Conservation (phyloP, 192 early-diverging fungal genomes). For the Coemansia sp. region DNA sequence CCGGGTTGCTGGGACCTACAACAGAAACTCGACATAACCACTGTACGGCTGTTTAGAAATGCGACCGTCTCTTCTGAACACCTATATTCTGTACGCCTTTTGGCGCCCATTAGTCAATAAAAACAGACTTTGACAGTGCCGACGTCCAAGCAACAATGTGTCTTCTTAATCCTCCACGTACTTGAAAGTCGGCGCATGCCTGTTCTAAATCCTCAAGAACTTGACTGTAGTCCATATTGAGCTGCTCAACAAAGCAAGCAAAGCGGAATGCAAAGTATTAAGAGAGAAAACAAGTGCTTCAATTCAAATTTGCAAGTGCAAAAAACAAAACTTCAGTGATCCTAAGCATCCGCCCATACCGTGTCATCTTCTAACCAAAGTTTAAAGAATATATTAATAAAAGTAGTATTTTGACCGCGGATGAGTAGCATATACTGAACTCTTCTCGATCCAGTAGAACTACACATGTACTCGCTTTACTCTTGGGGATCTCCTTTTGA, state of each 20-base stretch:
- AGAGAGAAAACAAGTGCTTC: slow-evolving; percentile 2
- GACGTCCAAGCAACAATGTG: background rate
- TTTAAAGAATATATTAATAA: background rate
- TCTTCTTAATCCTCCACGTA: slow-evolving; percentile 2
- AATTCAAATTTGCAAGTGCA: background rate
- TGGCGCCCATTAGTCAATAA: background rate
- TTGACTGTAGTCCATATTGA: slow-evolving; percentile 33
- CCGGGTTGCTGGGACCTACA: slow-evolving; percentile 40
- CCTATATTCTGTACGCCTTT: background rate
- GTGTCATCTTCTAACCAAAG: background rate
- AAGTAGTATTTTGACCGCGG: background rate
- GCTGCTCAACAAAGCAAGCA: slow-evolving; percentile 1
- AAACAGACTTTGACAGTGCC: background rate
- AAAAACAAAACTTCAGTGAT: background rate
- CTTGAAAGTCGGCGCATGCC: slow-evolving; percentile 51
- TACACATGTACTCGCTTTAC: slow-evolving; percentile 40
- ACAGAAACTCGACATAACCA: background rate
- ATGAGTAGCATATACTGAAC: background rate
- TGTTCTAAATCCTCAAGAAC: slow-evolving; percentile 40
- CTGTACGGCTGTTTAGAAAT: background rate
- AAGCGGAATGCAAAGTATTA: slow-evolving; percentile 1
- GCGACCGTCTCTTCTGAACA: background rate
- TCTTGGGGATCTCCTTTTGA: slow-evolving; percentile 49
- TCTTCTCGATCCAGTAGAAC: background rate
- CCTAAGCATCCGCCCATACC: background rate